Percentiles rank a stretch among this genome's conserved stretches.
phyloP scores from a whole-genome alignment of 495 filamentous ascomycete genomes.

The Aspergillus hancockii region DNA sequence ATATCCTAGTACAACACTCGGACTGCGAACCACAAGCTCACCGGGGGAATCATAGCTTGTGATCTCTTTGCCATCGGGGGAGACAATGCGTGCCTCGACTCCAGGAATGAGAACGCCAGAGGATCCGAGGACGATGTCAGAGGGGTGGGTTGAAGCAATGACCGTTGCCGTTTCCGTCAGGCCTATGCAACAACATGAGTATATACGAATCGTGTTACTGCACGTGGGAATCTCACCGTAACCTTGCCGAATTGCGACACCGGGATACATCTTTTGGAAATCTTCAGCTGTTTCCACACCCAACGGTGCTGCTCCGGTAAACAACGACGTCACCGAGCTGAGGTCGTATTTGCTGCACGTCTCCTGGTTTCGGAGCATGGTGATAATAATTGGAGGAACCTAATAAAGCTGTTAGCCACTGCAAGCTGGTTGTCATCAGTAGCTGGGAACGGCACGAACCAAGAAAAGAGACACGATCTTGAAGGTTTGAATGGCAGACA shows the following conservation, averaged over 20 bases:
- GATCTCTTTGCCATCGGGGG: constrained; percentile 74
- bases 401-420: constrained; percentile 23
- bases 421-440: neutral
- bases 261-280: constrained; percentile 64
- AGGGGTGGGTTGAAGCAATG: constrained; percentile 60
- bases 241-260: constrained; percentile 70
- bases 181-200: constrained; percentile 42
- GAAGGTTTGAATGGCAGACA: constrained; percentile 69
- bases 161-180: constrained; percentile 83
- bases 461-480: constrained; percentile 71
- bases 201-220: neutral
- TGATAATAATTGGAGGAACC: constrained; percentile 87
- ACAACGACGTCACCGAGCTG: constrained; percentile 64
- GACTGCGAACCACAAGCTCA: constrained; percentile 75
- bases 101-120: constrained; percentile 73
- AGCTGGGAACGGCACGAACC: constrained; percentile 40
- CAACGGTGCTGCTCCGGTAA: constrained; percentile 82
- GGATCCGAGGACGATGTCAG: constrained; percentile 72
- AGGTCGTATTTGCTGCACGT: constrained; percentile 71
- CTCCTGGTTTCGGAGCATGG: constrained; percentile 67
- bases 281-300: constrained; percentile 76
- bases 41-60: constrained; percentile 74
- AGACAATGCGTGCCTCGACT: constrained; percentile 67
- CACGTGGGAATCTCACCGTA: constrained; percentile 61
- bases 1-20: constrained; percentile 79